Evolutionary conservation across 805 yeast species (phyloP).

Genomic region (Starmerella sp.): DNA sequence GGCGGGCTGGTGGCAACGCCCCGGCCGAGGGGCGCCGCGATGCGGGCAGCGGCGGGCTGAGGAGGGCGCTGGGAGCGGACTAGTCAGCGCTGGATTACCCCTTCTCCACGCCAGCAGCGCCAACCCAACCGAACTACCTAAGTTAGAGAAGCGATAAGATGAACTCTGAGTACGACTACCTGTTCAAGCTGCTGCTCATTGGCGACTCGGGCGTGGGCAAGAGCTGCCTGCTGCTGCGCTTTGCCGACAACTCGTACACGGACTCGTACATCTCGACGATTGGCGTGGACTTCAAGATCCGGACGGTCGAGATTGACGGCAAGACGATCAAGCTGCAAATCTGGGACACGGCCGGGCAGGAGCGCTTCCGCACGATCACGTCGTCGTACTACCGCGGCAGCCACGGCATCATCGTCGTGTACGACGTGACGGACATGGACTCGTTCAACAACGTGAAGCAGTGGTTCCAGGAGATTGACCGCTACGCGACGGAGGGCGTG

Average conservation of each 20-base stretch:
- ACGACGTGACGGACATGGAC: slow-evolving; percentile 90
- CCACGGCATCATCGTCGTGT: slow-evolving; percentile 94
- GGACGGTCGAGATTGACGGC: slow-evolving; percentile 73
- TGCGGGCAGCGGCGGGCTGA: neutral
- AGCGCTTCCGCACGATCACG: slow-evolving; percentile 93
- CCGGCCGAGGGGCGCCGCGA: neutral
- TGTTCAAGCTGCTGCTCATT: slow-evolving; percentile 85
- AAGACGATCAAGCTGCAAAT: slow-evolving; percentile 95
- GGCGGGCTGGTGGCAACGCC: neutral
- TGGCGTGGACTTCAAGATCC: slow-evolving; percentile 83
- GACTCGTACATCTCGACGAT: slow-evolving; percentile 95
- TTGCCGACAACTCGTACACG: slow-evolving; percentile 94
- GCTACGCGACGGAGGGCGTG: slow-evolving; percentile 96
- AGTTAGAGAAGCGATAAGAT: slow-evolving; percentile 11
- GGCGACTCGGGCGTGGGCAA: slow-evolving; percentile 99
- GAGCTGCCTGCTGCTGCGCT: slow-evolving; percentile 85
- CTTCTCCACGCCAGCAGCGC: neutral
- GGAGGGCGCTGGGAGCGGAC: neutral
- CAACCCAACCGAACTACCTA: neutral
- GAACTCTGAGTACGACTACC: slow-evolving; percentile 77
- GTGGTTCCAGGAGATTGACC: slow-evolving; percentile 97
- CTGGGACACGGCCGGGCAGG: slow-evolving; percentile 99
- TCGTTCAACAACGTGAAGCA: slow-evolving; percentile 87
- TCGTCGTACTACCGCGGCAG: slow-evolving; percentile 97
- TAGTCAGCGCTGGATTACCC: neutral